These are phyloP conservation scores for Pleurotus platypus DNA, from an alignment of 768 basidiomycete genomes.

Conservation along the genomic window DNA sequence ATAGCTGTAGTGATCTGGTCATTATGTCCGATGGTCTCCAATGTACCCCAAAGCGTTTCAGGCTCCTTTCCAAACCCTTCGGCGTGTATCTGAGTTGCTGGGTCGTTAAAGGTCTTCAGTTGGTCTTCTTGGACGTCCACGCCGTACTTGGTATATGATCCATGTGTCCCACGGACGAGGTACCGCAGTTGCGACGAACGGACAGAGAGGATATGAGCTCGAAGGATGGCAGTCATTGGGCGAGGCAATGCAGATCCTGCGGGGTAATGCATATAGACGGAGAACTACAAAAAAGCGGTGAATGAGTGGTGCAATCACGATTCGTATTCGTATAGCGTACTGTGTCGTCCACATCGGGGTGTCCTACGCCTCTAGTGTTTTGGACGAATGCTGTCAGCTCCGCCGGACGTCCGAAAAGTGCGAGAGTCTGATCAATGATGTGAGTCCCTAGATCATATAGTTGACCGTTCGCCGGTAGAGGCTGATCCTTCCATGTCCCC, in stretches of 20 bases:
- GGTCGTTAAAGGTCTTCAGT: conserved; percentile 52
- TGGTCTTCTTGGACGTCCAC: conserved; percentile 80
- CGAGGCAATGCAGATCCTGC: conserved; percentile 34
- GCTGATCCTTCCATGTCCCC: conserved; percentile 77
- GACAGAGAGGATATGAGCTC: conserved; percentile 68
- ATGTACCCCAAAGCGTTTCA: conserved; percentile 54
- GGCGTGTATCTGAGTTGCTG: conserved; percentile 37
- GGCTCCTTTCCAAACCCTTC: conserved; percentile 58
- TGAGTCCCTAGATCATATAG: conserved; percentile 81
- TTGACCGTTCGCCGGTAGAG: conserved; percentile 57
- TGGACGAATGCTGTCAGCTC: conserved; percentile 66
- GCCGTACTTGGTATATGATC: conserved; percentile 72
- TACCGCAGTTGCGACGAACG: conserved; percentile 67
- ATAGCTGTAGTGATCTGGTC: conserved; percentile 33
- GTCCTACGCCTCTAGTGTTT: conserved; percentile 66
- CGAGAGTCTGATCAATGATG: conserved; percentile 73
- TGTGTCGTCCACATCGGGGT: conserved; percentile 61
- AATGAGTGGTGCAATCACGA: no score
- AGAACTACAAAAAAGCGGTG: conserved; percentile 34
- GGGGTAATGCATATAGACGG: conserved; percentile 50
- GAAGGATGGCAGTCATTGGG: conserved; percentile 64
- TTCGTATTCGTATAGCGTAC: conserved; percentile 30
- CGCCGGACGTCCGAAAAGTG: conserved; percentile 72
- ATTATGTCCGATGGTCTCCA: conserved; percentile 54
- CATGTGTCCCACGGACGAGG: conserved; percentile 65